phyloP scores from a whole-genome alignment of 225 moss, liverwort and hornwort genomes.

The Bryum argenteum region DNA sequence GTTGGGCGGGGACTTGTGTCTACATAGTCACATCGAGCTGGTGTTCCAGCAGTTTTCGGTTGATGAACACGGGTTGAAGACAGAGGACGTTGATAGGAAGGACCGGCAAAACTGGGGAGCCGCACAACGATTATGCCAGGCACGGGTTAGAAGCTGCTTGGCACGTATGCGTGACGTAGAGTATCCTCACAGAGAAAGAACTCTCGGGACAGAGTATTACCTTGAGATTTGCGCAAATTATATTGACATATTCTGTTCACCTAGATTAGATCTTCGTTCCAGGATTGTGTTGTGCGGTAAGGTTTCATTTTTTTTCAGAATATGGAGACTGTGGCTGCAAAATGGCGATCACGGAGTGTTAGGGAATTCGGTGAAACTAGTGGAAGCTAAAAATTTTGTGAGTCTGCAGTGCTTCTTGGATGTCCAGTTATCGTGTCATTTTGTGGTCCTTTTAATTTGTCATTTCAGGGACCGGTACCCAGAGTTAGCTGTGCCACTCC shows the following conservation, averaged over 20 bases:
- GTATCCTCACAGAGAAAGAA: neutral
- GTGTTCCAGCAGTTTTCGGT: too few species aligned
- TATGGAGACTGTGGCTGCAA: too few species aligned
- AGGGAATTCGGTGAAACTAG: neutral
- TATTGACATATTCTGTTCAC: neutral
- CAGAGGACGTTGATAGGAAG: neutral
- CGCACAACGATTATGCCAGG: neutral
- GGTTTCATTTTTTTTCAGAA: too few species aligned
- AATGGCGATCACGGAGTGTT: too few species aligned
- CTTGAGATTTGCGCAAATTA: neutral
- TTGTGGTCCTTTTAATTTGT: neutral
- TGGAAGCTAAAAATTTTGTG: neutral
- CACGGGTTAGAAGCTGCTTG: neutral
- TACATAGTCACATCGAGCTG: too few species aligned
- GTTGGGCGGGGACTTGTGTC: too few species aligned
- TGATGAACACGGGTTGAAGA: too few species aligned
- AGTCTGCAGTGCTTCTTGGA: neutral
- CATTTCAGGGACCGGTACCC: neutral
- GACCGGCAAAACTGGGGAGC: neutral
- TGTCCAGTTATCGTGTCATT: too few species aligned
- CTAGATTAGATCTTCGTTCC: neutral
- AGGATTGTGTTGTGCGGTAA: too few species aligned
- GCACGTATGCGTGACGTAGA: neutral
- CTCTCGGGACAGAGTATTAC: neutral
- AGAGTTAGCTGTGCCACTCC: neutral